Evolutionary conservation across 2,329 filamentous ascomycete species (phyloP), one percentile per base, ranked within the genome.

Genomic region (Talaromyces rugulosus): DNA sequence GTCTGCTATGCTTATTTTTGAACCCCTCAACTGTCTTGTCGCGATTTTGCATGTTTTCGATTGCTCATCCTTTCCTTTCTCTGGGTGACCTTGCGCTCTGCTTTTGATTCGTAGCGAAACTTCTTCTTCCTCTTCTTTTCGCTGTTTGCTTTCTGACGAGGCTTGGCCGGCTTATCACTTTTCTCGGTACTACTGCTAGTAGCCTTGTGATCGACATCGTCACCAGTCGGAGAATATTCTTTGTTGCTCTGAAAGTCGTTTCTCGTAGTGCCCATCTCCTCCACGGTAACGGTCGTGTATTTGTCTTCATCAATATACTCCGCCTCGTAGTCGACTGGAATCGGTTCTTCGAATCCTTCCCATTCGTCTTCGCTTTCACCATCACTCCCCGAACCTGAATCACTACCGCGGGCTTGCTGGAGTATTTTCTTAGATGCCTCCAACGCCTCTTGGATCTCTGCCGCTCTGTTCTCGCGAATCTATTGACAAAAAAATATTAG

Each of bases 261-360:
- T 67, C 86, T 86, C 12, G 89, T 88, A 16, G 96, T 85, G 65
- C 89, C 89, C 67, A 99, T 92, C 11, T 90, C 89, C 74, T 97
- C 94, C 1, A 99, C 88, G 0, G 91, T 97, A 30, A 99, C 95
- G 0, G 92, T 96, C 0, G 95, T 98, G 74, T 92, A 97, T 72
- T 90, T 90, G 75, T 97, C 94, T 74, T 98, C 95, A 75, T 99
- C 95, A 66, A 97, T 86, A 77, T 97, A 99, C 75, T 98, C 92
- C 67, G 94, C 92, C 74, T 96, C 90, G 68, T 91, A 87, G 72
- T 96, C 88, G 52, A 95, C 76, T 6, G 78, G 78, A 27, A 86
- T 82, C 44, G 75, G 76, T 18, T 78, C 76, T 40, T 70, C 79
- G 58, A 92, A 82, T 0, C 89, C 90, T 58, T 81, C 81, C 87